Conservation (phyloP, 768 basidiomycete species). For the Collybia nuda region DNA sequence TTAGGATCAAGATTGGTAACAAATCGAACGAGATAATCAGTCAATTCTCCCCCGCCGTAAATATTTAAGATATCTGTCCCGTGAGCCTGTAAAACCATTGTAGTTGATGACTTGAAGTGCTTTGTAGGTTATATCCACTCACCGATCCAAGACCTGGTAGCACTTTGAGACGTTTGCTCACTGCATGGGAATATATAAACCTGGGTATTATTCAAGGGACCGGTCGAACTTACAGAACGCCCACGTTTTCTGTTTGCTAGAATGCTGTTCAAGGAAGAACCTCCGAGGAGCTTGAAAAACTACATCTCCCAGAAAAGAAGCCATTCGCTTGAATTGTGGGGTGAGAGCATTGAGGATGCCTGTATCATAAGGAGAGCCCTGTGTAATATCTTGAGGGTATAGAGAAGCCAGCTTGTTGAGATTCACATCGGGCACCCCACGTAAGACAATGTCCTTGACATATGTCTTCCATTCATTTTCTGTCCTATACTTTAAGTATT, state of each 20-base stretch:
- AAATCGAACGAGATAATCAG: too few relatives aligned
- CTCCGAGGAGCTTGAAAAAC: conserved; percentile 52
- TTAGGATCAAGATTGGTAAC: too few relatives aligned
- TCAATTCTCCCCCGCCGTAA: too few relatives aligned
- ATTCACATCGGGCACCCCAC: conserved; percentile 14
- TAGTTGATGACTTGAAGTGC: too few relatives aligned
- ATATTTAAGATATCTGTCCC: too few relatives aligned
- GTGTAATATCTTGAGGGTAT: conserved; percentile 37
- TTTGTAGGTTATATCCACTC: too few relatives aligned
- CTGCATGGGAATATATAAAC: too few relatives aligned
- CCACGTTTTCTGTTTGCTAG: conserved; percentile 24
- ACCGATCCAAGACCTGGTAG: too few relatives aligned
- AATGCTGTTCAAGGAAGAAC: conserved; percentile 40
- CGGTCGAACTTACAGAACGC: too few relatives aligned
- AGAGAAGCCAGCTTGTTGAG: conserved; percentile 17
- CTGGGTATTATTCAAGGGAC: too few relatives aligned
- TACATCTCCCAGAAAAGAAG: conserved; percentile 48
- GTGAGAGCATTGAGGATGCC: conserved; percentile 36
- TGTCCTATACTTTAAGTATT: conserved; percentile 11
- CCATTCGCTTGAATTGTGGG: conserved; percentile 51
- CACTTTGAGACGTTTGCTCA: too few relatives aligned
- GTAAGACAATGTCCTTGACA: conserved; percentile 23
- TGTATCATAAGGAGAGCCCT: conserved; percentile 52
- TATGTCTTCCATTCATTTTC: conserved; percentile 26
- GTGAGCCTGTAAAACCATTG: too few relatives aligned